Base-by-base conservation (phyloP, 139 green algal species). In the Chlorella sorokiniana region DNA sequence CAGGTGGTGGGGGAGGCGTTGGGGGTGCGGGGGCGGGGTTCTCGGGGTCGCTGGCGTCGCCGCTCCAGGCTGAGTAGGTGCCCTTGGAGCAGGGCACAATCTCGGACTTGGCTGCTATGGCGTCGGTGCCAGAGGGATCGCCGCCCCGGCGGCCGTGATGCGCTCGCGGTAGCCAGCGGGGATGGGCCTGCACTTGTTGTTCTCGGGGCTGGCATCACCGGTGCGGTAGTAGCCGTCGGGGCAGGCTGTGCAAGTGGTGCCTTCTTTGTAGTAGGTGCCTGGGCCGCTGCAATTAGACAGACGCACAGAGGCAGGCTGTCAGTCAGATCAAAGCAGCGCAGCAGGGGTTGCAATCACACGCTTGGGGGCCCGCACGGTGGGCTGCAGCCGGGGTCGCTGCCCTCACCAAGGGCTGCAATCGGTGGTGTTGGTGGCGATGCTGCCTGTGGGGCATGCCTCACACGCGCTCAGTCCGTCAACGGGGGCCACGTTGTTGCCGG, bases 181-280 rank as follows among this genome's bases (percentile, higher is more conserved):
- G 71, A 78, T 67, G 48, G 31, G 31, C n/a, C n/a, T 33, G 71
- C 71, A 78, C 48, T 42, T 38, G 73, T 79, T 79, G 73, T 79
- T 79, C 54, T 68, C 54, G 14, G 73, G 73, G 8, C 52, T 68
- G 40, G 73, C 73, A 38, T 79, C 73, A 33, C 73, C 73, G 29
- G 73, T 38, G 73, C 73, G 73, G 54, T 51, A 78, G 33, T 37
- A 44, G 33, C 48, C 71, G 23, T 33, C 25, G 48, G 33, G 18
- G 48, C 71, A 78, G 25, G 3, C 5, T n/a, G 14, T 6, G 62
- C 62, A 69, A 9, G 62, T 20, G 6, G 62, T 69, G 62, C 62
- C 62, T 6, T 73, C 38, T 40, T 41, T 37, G 9, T 31, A 41
- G 20, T 40, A 76, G n/a, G 69, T 76, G 44, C 69, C 69, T 9